A percentile compares a stretch with the other conserved stretches of the same genome.
These are phyloP conservation scores for Diplodia scrobiculata DNA, from an alignment of 2,329 filamentous ascomycete genomes.

Conservation along the genomic window DNA sequence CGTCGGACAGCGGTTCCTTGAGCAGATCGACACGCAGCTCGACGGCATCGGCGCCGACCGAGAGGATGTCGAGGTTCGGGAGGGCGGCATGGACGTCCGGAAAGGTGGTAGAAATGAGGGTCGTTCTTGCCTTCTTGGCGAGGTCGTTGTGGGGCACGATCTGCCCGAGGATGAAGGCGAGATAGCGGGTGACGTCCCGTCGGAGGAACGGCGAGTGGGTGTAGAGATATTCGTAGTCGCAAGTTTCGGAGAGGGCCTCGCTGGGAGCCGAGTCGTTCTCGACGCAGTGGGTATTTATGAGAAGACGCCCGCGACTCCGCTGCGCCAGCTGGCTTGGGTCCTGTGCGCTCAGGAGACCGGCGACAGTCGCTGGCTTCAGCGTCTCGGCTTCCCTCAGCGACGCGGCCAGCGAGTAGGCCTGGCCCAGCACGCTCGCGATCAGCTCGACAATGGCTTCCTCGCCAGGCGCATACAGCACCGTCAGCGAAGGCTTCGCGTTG, in stretches of 20 bases:
- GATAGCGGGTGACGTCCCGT: conserved; percentile 74
- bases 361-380: conserved; percentile 64
- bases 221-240: conserved; percentile 87
- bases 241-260: conserved; percentile 63
- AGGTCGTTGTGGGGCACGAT: conserved; percentile 76
- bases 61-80: conserved; percentile 82
- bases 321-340: conserved; percentile 18
- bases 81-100: conserved; percentile 80
- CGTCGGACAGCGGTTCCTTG: conserved; percentile 67
- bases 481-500: conserved; percentile 43
- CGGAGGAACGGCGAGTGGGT: conserved; percentile 71
- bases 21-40: conserved; percentile 83
- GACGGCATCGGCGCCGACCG: conserved; percentile 81
- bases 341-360: conserved; percentile 51
- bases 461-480: conserved; percentile 67
- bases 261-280: conserved; percentile 62
- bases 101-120: conserved; percentile 85
- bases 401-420: conserved; percentile 64
- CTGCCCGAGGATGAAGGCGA: conserved; percentile 78
- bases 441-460: conserved; percentile 74
- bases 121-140: conserved; percentile 75
- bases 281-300: conserved; percentile 77
- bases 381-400: conserved; percentile 58
- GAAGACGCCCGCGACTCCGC: conserved; percentile 58
- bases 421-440: conserved; percentile 78